A percentile compares a stretch with the other conserved stretches of the same genome.
Conservation (phyloP, 352 stramenopile genomes). For the Globisporangium barbulae region DNA sequence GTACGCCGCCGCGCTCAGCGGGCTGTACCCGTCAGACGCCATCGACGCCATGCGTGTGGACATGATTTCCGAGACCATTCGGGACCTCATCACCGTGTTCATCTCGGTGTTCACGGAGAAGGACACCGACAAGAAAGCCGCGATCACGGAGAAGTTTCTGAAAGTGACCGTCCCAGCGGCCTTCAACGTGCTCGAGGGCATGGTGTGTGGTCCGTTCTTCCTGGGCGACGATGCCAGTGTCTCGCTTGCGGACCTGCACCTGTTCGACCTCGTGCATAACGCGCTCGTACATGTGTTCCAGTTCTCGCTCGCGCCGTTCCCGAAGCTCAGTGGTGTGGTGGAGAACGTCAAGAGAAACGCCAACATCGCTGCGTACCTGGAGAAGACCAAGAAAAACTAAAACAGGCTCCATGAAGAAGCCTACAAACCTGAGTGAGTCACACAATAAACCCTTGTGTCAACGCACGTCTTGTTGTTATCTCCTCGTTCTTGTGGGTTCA, state of each 20-base stretch:
- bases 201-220: constrained; percentile 44
- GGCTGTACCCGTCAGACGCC: constrained; percentile 54
- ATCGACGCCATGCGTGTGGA: constrained; percentile 53
- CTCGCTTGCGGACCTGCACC: constrained; percentile 46
- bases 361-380: constrained; percentile 32
- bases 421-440: too few species aligned
- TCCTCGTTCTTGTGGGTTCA: neutral
- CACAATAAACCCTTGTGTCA: too few species aligned
- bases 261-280: constrained; percentile 54
- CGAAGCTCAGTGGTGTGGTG: constrained; percentile 41
- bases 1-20: constrained; percentile 48
- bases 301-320: constrained; percentile 33
- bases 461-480: neutral
- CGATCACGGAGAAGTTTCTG: constrained; percentile 26
- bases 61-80: constrained; percentile 44
- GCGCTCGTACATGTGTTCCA: constrained; percentile 17
- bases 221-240: constrained; percentile 34
- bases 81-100: constrained; percentile 30
- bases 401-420: neutral
- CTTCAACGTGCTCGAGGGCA: constrained; percentile 21
- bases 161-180: constrained; percentile 23
- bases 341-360: constrained; percentile 29
- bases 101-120: constrained; percentile 32
- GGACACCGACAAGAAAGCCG: constrained; percentile 37
- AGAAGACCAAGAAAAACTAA: constrained; percentile 2